Percentiles rank a stretch among this genome's conserved stretches.
phyloP scores from a whole-genome alignment of 1,284 basidiomycete genomes.

The Melampsora larici-populina region DNA sequence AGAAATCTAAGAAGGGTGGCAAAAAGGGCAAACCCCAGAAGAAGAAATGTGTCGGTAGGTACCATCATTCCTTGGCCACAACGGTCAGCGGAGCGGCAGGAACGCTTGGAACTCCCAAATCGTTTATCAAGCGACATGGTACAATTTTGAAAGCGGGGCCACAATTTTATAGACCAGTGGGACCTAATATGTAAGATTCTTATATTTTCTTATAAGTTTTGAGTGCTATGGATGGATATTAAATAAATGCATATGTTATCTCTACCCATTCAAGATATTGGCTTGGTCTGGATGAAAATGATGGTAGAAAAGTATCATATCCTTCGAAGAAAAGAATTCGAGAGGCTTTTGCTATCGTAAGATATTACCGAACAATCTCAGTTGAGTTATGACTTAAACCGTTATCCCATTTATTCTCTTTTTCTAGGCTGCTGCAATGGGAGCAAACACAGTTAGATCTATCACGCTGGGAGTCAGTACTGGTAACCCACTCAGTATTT shows the following conservation, averaged over 20 bases:
- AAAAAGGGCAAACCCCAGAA: background rate
- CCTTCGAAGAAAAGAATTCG: conserved; percentile 31
- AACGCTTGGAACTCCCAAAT: conserved; percentile 23
- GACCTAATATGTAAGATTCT: conserved; percentile 33
- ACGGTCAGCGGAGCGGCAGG: conserved; percentile 30
- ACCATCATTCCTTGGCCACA: conserved; percentile 26
- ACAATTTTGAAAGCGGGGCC: conserved; percentile 5
- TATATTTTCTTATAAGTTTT: background rate
- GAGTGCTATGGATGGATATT: background rate
- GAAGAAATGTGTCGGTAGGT: conserved; percentile 19
- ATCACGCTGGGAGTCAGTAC: conserved; percentile 36
- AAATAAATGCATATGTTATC: too few species aligned
- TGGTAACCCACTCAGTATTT: conserved; percentile 34
- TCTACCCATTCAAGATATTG: conserved; percentile 18
- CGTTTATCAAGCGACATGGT: conserved; percentile 20
- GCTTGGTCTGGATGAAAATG: conserved; percentile 40
- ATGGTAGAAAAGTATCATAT: conserved; percentile 24
- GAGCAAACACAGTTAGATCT: conserved; percentile 34
- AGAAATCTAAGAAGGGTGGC: too few species aligned
- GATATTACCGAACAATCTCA: background rate
- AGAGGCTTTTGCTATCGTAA: conserved; percentile 33
- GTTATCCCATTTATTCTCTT: background rate
- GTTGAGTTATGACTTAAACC: background rate
- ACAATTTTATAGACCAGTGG: conserved; percentile 19
- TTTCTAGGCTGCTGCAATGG: conserved; percentile 37